Evolutionary conservation across 352 stramenopile species (phyloP).

Genomic region (Peronospora farinosa): DNA sequence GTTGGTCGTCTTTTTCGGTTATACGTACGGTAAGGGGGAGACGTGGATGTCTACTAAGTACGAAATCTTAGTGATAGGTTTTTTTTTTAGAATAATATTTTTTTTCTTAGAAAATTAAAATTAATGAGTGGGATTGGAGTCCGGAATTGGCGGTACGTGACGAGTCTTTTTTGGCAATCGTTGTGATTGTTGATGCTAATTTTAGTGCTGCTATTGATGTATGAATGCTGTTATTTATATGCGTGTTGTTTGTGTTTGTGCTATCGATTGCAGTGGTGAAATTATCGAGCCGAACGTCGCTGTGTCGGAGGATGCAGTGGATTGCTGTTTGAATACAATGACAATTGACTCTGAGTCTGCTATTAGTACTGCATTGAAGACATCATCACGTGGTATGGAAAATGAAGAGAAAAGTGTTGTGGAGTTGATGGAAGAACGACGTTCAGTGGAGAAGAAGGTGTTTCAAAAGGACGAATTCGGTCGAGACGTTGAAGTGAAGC

Average conservation of each 20-base stretch:
- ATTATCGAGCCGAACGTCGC: conserved; percentile 18
- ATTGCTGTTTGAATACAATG: not conserved
- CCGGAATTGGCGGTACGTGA: too few species aligned
- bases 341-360: not conserved
- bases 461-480: conserved; percentile 77
- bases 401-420: not conserved
- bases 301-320: not conserved
- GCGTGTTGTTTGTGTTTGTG: not conserved
- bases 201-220: not conserved
- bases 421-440: not conserved
- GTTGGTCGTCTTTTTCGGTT: too few species aligned
- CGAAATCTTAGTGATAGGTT: not conserved
- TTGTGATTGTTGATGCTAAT: too few species aligned
- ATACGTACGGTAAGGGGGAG: too few species aligned
- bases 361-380: not conserved
- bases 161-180: too few species aligned
- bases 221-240: not conserved
- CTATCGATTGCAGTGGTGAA: conserved; percentile 22
- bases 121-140: too few species aligned
- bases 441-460: conserved; percentile 17
- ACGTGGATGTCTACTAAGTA: conserved; percentile 3
- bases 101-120: too few species aligned
- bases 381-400: not conserved
- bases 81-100: too few species aligned
- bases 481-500: conserved; percentile 42